Base-by-base conservation (phyloP, 2,329 filamentous ascomycete species). In the Colletotrichum echinochloae region DNA sequence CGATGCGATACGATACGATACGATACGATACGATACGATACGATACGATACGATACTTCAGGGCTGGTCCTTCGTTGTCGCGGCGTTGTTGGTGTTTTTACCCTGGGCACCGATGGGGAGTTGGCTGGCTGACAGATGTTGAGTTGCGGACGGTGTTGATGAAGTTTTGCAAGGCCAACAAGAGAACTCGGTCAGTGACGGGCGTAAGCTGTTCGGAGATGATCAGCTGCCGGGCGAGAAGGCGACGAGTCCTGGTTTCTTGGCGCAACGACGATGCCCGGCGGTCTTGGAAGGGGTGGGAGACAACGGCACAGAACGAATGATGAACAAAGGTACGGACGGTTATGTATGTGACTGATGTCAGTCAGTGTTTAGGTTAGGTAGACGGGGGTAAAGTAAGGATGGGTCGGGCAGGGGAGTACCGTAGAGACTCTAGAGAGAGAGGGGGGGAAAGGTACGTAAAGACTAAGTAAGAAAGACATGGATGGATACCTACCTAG, bases 321-420 rank as follows among this genome's bases (percentile, higher is more conserved):
- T 20, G 55, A n/a, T 46, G 55, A 59, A 59, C 23, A 59, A 59
- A 41, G 26, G 39, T 41, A 41, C 55, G 18, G 41, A 30, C 39
- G 26, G 41, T 59, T 59, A 59, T 44, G 55, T 59, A 59, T 59
- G 39, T 30, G 55, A n/a, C 28, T 46, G 55, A 41, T 44, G 55
- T 33, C 55, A 46, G 39, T 59, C 23, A 18, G 26, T 44, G 14
- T 46, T 23, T 46, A 23, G 20, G 11, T 23, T 46, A n/a, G 41
- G 41, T 46, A n/a, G 41, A 20, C 16, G 35, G 14, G 18, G 35
- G 35, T 16, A 41, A 30, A 23, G 37, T 6, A 28, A 18, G 39
- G 23, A 26, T 12, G 39, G 35, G 35, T 33, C 18, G 52, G 26
- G 54, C n/a, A n/a, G n/a, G n/a, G n/a, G n/a, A n/a, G n/a, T n/a